Evolutionary conservation across 257 asterid genomes (phyloP).

Genomic region (Solanum bulbocastanum): DNA sequence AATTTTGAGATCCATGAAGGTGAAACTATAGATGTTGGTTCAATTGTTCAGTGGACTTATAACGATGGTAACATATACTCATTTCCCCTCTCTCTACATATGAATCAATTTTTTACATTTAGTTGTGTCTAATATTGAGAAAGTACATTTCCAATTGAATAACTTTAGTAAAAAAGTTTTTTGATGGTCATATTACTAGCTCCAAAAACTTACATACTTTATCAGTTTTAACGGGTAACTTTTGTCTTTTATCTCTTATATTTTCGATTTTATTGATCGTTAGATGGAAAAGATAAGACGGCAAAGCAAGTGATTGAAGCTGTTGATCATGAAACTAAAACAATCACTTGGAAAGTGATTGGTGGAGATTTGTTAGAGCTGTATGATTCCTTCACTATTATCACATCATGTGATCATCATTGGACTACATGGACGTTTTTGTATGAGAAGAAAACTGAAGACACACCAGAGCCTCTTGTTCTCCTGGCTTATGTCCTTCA

Average conservation of each 20-base stretch:
- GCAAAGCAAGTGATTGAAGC: background rate
- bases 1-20: background rate
- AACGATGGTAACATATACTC: background rate
- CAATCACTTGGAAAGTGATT: background rate
- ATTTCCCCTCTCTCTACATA: background rate
- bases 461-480: background rate
- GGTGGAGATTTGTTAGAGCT: background rate
- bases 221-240: too few relatives aligned
- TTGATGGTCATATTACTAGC: too few relatives aligned
- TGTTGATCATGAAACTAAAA: background rate
- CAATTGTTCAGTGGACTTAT: background rate
- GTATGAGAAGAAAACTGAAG: background rate
- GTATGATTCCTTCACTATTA: background rate
- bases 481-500: background rate
- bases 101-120: background rate
- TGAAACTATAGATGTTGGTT: background rate
- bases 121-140: too few relatives aligned
- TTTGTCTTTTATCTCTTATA: background rate
- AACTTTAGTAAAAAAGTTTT: too few relatives aligned
- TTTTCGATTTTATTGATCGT: background rate
- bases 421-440: background rate
- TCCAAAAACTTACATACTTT: too few relatives aligned
- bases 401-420: background rate
- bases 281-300: background rate
- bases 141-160: too few relatives aligned